Percentiles rank a stretch among this genome's conserved stretches.
phyloP scores from a whole-genome alignment of 805 yeast species.

The Candida khao-thaluensis region DNA sequence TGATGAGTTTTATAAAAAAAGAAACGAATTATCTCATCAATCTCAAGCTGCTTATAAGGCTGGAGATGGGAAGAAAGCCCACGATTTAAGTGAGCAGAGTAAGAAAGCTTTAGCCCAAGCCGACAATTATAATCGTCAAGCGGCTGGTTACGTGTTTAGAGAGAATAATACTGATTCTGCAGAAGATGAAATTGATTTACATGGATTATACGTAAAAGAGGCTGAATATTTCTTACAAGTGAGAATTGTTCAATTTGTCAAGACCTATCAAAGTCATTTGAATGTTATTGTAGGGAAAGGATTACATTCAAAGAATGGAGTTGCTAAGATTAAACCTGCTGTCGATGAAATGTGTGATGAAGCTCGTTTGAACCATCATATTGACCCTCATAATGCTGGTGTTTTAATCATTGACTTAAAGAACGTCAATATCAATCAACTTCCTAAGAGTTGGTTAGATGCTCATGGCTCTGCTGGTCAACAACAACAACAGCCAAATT shows the following conservation, averaged over 20 bases:
- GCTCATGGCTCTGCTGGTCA: slow-evolving; percentile 13
- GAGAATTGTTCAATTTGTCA: slow-evolving; percentile 65
- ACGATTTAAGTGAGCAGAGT: slow-evolving; percentile 67
- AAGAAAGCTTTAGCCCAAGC: slow-evolving; percentile 59
- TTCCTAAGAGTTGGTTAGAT: slow-evolving; percentile 34
- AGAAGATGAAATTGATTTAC: slow-evolving; percentile 85
- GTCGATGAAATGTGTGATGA: slow-evolving; percentile 74
- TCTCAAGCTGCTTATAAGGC: slow-evolving; percentile 75
- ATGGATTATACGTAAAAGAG: slow-evolving; percentile 87
- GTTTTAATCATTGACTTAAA: slow-evolving; percentile 68
- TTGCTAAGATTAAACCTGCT: slow-evolving; percentile 89
- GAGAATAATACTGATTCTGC: slow-evolving; percentile 88
- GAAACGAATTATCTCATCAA: slow-evolving; percentile 54
- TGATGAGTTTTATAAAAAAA: slow-evolving; percentile 58
- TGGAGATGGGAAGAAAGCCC: slow-evolving; percentile 76
- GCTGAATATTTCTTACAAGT: slow-evolving; percentile 75
- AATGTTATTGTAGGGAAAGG: slow-evolving; percentile 94
- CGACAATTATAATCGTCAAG: slow-evolving; percentile 69
- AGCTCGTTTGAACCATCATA: slow-evolving; percentile 55
- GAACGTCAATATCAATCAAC: slow-evolving; percentile 23
- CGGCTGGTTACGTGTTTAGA: slow-evolving; percentile 85
- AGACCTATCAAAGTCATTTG: slow-evolving; percentile 57
- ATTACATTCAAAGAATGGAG: slow-evolving; percentile 73
- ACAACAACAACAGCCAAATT: slow-evolving; percentile 4
- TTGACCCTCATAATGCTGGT: slow-evolving; percentile 76